phyloP scores from a whole-genome alignment of 2,329 filamentous ascomycete genomes.

The Ceratocystis diversiconidia region DNA sequence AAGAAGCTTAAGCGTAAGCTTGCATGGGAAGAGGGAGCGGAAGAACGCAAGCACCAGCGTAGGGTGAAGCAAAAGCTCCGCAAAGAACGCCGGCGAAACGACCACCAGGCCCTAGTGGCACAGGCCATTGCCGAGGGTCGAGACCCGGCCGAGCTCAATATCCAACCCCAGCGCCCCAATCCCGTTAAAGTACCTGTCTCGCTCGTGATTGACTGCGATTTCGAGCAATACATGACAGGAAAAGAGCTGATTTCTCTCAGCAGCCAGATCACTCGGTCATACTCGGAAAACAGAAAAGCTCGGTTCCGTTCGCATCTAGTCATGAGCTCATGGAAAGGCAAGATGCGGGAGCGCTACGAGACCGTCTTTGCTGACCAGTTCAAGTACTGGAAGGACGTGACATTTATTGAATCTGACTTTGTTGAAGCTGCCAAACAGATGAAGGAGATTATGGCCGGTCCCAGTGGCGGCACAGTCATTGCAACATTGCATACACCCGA shows the following conservation, averaged over 20 bases:
- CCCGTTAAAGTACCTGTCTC: conserved; percentile 55
- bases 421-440: conserved; percentile 51
- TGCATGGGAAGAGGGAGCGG: conserved; percentile 61
- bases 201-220: conserved; percentile 80
- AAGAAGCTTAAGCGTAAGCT: conserved; percentile 63
- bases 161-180: conserved; percentile 24
- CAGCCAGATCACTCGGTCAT: conserved; percentile 72
- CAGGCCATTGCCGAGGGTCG: conserved; percentile 30
- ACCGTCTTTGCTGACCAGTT: conserved; percentile 57
- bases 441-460: conserved; percentile 49
- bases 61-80: conserved; percentile 40
- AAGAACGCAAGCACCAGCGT: conserved; percentile 38
- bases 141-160: conserved; percentile 27
- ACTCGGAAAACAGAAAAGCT: conserved; percentile 70
- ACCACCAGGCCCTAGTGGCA: conserved; percentile 37
- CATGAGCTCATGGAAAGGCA: conserved; percentile 64
- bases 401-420: conserved; percentile 62
- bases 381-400: conserved; percentile 63
- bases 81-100: conserved; percentile 35
- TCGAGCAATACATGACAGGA: conserved; percentile 78
- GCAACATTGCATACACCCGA: conserved; percentile 39
- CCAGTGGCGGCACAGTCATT: conserved; percentile 41
- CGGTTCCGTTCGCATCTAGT: conserved; percentile 56
- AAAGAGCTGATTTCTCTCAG: conserved; percentile 72
- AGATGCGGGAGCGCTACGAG: conserved; percentile 66